Conservation (phyloP, 2,329 filamentous ascomycete species). For the Paecilomyces niveus region DNA sequence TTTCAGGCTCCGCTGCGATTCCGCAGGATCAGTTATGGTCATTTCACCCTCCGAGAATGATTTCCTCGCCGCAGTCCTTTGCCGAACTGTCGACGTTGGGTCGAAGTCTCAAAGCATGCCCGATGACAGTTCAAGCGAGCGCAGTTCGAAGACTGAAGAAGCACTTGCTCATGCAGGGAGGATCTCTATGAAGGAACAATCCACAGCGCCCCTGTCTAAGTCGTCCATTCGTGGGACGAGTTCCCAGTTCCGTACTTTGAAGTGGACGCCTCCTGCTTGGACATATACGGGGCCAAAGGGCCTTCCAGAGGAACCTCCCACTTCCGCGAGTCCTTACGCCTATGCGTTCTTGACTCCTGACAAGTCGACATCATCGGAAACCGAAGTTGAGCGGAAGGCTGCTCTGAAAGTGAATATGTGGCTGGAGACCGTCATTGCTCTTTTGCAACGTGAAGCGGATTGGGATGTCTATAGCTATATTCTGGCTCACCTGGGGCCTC, state of each 20-base stretch:
- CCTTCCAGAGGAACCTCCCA: slow-evolving; percentile 47
- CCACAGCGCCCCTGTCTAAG: slow-evolving; percentile 20
- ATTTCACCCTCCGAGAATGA: slow-evolving; percentile 64
- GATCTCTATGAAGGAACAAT: slow-evolving; percentile 23
- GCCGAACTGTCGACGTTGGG: slow-evolving; percentile 52
- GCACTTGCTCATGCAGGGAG: slow-evolving; percentile 19
- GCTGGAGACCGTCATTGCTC: slow-evolving; percentile 68
- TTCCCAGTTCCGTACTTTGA: slow-evolving; percentile 24
- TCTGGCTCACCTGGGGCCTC: slow-evolving; percentile 75
- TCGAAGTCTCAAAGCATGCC: slow-evolving; percentile 33
- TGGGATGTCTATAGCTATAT: slow-evolving; percentile 94
- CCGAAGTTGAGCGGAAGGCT: slow-evolving; percentile 25
- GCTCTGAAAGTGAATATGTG: slow-evolving; percentile 58
- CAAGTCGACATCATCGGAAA: slow-evolving; percentile 20
- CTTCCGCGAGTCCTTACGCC: slow-evolving; percentile 43
- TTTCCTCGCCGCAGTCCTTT: slow-evolving; percentile 64
- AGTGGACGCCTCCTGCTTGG: slow-evolving; percentile 45
- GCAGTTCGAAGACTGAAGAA: slow-evolving; percentile 30
- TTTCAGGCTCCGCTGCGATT: slow-evolving; percentile 77
- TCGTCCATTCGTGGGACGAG: slow-evolving; percentile 25
- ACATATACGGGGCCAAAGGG: slow-evolving; percentile 48
- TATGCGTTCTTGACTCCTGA: slow-evolving; percentile 41
- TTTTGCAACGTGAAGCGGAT: slow-evolving; percentile 67
- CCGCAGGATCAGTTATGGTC: slow-evolving; percentile 67
- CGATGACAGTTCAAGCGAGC: slow-evolving; percentile 34